Evolutionary conservation across 306 rosid genomes (phyloP).

Genomic region (Quercus ilex): DNA sequence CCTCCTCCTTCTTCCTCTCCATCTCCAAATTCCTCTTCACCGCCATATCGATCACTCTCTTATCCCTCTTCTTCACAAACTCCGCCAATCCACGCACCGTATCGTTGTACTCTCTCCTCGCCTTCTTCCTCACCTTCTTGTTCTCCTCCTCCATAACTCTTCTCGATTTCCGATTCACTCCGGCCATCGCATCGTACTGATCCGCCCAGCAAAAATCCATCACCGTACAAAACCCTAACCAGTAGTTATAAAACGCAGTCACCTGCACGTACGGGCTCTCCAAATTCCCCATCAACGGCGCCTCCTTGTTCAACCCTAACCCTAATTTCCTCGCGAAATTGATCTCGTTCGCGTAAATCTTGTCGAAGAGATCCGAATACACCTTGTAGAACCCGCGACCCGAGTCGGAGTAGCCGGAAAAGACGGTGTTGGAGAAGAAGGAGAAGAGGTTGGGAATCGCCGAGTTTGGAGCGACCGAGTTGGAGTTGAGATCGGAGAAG

Average conservation of each 20-base stretch:
- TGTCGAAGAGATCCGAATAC: slow-evolving; percentile 59
- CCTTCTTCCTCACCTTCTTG: slow-evolving; percentile 83
- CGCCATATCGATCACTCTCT: slow-evolving; percentile 90
- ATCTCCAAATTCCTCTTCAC: slow-evolving; percentile 64
- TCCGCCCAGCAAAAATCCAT: slow-evolving; percentile 97
- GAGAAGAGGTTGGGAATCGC: slow-evolving; percentile 73
- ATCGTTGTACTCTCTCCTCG: slow-evolving; percentile 81
- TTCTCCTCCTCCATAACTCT: slow-evolving; percentile 97
- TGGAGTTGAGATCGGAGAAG: slow-evolving; percentile 62
- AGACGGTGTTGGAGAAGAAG: slow-evolving; percentile 84
- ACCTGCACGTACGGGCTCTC: slow-evolving; percentile 76
- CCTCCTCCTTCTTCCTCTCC: slow-evolving; percentile 69
- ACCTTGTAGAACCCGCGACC: slow-evolving; percentile 75
- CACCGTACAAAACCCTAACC: slow-evolving; percentile 82
- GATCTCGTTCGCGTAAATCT: slow-evolving; percentile 66
- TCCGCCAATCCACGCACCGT: slow-evolving; percentile 88
- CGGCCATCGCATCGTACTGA: slow-evolving; percentile 67
- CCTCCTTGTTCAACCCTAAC: slow-evolving; percentile 47
- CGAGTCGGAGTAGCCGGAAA: slow-evolving; percentile 61
- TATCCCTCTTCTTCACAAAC: slow-evolving; percentile 94
- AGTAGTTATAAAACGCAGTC: slow-evolving; percentile 69
- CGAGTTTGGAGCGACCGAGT: slow-evolving; percentile 38
- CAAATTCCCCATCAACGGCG: slow-evolving; percentile 82
- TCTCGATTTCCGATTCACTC: slow-evolving; percentile 71
- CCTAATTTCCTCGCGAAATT: slow-evolving; percentile 64